Percentiles rank a stretch among this genome's conserved stretches.
These are phyloP conservation scores for Dactylellina haptotyla DNA, from an alignment of 2,329 filamentous ascomycete species.

Conservation along the genomic window DNA sequence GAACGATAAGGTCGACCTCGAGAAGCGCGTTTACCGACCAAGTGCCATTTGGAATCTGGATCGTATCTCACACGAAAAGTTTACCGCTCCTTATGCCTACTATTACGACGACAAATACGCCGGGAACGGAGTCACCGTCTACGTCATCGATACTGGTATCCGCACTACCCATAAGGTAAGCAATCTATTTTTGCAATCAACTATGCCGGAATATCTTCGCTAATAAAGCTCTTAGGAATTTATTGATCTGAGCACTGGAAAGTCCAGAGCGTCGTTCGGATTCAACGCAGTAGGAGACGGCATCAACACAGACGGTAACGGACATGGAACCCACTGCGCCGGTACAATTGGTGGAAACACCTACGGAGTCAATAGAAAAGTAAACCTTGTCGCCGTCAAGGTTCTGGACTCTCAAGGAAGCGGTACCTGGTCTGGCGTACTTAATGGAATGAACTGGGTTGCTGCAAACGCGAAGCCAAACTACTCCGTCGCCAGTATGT, in stretches of 20 bases:
- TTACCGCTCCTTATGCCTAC: slow-evolving; percentile 55
- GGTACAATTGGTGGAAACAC: slow-evolving; percentile 58
- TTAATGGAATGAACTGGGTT: slow-evolving; percentile 58
- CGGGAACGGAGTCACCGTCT: slow-evolving; percentile 63
- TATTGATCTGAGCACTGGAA: slow-evolving; percentile 56
- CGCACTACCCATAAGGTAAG: slow-evolving; percentile 53
- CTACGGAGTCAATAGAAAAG: slow-evolving; percentile 65
- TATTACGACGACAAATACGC: slow-evolving; percentile 58
- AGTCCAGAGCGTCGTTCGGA: slow-evolving; percentile 55
- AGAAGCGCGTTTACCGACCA: no score
- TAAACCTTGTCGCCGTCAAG: slow-evolving; percentile 64
- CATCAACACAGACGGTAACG: slow-evolving; percentile 64
- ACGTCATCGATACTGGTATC: slow-evolving; percentile 65
- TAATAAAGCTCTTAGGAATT: slow-evolving; percentile 23
- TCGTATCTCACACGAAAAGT: slow-evolving; percentile 58
- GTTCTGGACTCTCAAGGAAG: slow-evolving; percentile 61
- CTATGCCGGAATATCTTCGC: background rate
- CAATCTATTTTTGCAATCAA: background rate
- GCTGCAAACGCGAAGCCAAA: slow-evolving; percentile 51
- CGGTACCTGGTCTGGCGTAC: slow-evolving; percentile 61
- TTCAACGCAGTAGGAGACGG: slow-evolving; percentile 50
- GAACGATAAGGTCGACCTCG: slow-evolving; percentile 37
- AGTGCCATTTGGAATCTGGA: slow-evolving; percentile 57
- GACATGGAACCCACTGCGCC: slow-evolving; percentile 58
- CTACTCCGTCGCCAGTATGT: slow-evolving; percentile 59